Conservation (phyloP, 768 basidiomycete genomes). For the Lactarius sanguifluus region DNA sequence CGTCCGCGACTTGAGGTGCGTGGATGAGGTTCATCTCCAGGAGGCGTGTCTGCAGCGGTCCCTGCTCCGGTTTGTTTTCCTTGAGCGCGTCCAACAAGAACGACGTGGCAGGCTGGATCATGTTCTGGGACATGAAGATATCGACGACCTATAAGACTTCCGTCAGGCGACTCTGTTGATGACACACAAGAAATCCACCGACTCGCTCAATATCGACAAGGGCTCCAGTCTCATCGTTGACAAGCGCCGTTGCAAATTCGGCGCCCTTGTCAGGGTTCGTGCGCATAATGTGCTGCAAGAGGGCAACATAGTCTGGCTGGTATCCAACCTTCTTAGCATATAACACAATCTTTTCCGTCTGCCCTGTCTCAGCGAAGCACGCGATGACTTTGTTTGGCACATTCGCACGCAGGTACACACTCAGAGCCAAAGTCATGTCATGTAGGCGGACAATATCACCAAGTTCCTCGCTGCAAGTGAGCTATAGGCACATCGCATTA, state of each 20-base stretch:
- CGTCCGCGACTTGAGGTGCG: slow-evolving; percentile 98
- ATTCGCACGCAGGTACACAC: slow-evolving; percentile 96
- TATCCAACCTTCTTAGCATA: slow-evolving; percentile 98
- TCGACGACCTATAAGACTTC: slow-evolving; percentile 73
- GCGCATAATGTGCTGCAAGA: slow-evolving; percentile 95
- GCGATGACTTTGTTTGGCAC: slow-evolving; percentile 98
- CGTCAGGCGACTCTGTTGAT: neutral
- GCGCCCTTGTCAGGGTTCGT: slow-evolving; percentile 96
- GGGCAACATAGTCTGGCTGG: slow-evolving; percentile 85
- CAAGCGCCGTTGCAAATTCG: slow-evolving; percentile 93
- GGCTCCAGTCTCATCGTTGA: slow-evolving; percentile 90
- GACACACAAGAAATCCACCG: slow-evolving; percentile 32
- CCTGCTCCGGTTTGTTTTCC: slow-evolving; percentile 98
- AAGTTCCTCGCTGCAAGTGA: slow-evolving; percentile 97
- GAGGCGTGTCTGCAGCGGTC: slow-evolving; percentile 90
- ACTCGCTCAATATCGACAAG: slow-evolving; percentile 92
- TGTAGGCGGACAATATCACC: slow-evolving; percentile 93
- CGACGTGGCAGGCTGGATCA: slow-evolving; percentile 98
- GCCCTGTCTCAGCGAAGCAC: slow-evolving; percentile 98
- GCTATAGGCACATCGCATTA: slow-evolving; percentile 44
- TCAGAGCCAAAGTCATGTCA: slow-evolving; percentile 96
- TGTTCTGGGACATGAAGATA: slow-evolving; percentile 99
- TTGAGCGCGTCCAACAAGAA: slow-evolving; percentile 97
- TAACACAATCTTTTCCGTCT: slow-evolving; percentile 96
- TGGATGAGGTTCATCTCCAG: slow-evolving; percentile 97